Conservation (phyloP, 2,329 filamentous ascomycete species). For the Cladosporium cucumerinum region DNA sequence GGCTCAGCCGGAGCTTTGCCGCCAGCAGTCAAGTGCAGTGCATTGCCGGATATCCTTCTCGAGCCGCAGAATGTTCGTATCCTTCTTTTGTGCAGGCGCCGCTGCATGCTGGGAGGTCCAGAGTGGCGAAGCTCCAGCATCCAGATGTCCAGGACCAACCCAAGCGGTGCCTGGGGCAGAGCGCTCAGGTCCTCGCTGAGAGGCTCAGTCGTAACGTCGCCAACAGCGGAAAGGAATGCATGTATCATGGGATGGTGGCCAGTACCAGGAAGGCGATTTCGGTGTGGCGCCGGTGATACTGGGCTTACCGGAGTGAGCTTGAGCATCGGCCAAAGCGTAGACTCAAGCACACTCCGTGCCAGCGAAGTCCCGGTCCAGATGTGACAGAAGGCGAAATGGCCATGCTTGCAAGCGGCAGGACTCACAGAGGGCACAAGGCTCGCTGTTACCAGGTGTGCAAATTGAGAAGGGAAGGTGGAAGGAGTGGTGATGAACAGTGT, state of each 20-base stretch:
- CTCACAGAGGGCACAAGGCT: not conserved
- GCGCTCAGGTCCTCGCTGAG: not conserved
- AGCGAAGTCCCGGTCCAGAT: not conserved
- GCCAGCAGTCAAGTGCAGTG: no score
- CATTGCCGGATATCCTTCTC: not conserved
- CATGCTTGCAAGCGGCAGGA: not conserved
- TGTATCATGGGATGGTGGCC: not conserved
- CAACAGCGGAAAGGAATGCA: not conserved
- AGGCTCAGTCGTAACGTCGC: not conserved
- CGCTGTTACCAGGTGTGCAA: not conserved
- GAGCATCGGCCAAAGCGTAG: not conserved
- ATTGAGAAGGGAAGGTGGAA: not conserved
- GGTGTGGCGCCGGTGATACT: not conserved
- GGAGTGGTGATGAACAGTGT: not conserved
- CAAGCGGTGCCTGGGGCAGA: not conserved
- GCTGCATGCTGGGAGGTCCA: not conserved
- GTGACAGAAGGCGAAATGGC: not conserved
- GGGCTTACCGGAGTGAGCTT: not conserved
- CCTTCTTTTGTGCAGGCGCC: not conserved
- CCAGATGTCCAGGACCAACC: not conserved
- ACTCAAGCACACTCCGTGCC: not conserved
- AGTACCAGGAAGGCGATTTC: not conserved
- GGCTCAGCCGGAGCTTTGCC: not conserved
- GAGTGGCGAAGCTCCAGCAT: not conserved
- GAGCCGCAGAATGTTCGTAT: not conserved